Evolutionary conservation across 257 asterid genomes (phyloP).

Genomic region (Solanum paucissectum): DNA sequence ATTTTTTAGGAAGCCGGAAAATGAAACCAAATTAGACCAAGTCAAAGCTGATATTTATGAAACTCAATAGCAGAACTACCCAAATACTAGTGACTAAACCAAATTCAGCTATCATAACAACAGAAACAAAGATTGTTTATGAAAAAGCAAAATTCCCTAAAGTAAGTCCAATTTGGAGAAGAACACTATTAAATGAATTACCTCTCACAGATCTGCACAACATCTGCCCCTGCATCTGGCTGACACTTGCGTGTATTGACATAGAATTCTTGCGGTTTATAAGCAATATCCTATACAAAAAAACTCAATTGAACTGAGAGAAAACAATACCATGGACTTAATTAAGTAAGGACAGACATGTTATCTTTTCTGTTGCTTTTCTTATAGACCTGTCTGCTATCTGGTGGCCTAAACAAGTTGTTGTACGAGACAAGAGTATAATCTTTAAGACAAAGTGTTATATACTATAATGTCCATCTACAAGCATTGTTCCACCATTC

Average conservation of each 20-base stretch:
- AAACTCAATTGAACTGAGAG: neutral
- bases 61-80: neutral
- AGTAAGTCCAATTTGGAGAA: slow-evolving; percentile 1
- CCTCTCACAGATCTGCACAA: slow-evolving; percentile 86
- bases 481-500: neutral
- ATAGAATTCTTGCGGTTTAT: slow-evolving; percentile 78
- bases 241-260: slow-evolving; percentile 83
- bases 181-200: slow-evolving; percentile 12
- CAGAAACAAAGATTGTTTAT: neutral
- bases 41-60: neutral
- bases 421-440: neutral
- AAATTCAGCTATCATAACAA: neutral
- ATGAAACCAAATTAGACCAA: neutral
- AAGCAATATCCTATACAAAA: slow-evolving; percentile 66
- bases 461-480: neutral
- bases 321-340: neutral
- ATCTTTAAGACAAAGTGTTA: neutral
- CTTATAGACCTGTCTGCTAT: neutral
- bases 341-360: neutral
- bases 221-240: slow-evolving; percentile 66
- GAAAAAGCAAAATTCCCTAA: neutral
- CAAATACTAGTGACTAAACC: neutral
- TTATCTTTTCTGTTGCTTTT: neutral
- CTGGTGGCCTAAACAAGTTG: neutral
- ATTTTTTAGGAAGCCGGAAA: neutral